Base-by-base conservation (phyloP, 2,329 filamentous ascomycete genomes). In the Penicillium olsonii region DNA sequence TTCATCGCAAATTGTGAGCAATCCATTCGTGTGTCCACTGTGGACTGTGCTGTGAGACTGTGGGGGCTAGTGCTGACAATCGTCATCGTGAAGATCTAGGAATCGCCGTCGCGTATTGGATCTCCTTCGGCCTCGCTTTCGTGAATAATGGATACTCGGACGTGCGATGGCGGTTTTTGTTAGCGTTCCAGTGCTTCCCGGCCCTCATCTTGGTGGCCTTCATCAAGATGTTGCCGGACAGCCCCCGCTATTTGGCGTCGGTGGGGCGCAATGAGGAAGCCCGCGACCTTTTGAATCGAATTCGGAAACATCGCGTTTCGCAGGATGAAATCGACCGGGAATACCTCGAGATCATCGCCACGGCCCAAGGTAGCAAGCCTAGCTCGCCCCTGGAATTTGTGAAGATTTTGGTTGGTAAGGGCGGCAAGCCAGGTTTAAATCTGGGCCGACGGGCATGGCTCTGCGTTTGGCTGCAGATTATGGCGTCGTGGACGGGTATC, bases 1-100 rank as follows among this genome's bases (percentile, higher is more conserved):
- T 80, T 81, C 59, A 75, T 79, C 43, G 77, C 77, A 33, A 80
- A 81, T 57, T 79, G 65, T 68, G 50, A 53, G 63, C 26, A 10
- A 15, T 14, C 15, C 5, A 38, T 29, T 26, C 8, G 5, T 8
- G 18, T 10, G n/a, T 39, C 20, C 24, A n/a, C 17, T 3, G 9
- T 34, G 33, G 33, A 35, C 33, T 35, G 33, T 35, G 33, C 33
- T 35, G 33, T 35, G 29, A 35, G 6, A 35, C 17, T 35, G 17
- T 35, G 38, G 29, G 40, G 37, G n/a, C 29, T 24, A 11, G 33
- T 37, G 33, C 41, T 58, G 22, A 57, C 24, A 17, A 5, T 14
- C 10, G 12, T 34, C 15, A 20, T 20, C 29, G 17, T 37, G n/a
- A 24, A 69, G 66, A 78, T 51, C 68, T 80, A 3, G 78, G 78